phyloP scores from a whole-genome alignment of 2,329 filamentous ascomycete species.

The Pseudofabraea citricarpa region DNA sequence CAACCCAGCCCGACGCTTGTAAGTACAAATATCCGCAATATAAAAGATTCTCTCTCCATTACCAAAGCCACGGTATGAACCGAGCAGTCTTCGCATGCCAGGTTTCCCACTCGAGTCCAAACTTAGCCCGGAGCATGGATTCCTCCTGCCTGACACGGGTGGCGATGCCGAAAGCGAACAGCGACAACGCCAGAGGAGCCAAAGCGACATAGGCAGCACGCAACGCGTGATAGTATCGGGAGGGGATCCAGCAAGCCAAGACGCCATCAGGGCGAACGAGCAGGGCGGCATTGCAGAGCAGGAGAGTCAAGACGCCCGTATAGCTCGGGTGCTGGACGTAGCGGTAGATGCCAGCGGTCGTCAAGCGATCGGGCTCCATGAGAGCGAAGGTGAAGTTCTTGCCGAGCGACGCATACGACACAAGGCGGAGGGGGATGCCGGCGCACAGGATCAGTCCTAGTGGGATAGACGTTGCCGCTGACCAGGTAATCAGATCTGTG shows the following conservation, averaged over 20 bases:
- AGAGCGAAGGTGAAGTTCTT: conserved; percentile 50
- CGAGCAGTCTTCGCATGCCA: conserved; percentile 43
- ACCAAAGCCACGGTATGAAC: conserved; percentile 42
- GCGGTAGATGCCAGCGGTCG: conserved; percentile 74
- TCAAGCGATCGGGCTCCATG: conserved; percentile 56
- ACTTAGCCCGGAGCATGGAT: conserved; percentile 39
- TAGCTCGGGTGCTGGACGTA: conserved; percentile 81
- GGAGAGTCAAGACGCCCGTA: conserved; percentile 36
- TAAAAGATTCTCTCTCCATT: too few relatives aligned
- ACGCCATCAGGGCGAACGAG: conserved; percentile 34
- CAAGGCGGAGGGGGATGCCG: conserved; percentile 29
- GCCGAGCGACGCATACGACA: conserved; percentile 41
- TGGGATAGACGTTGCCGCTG: conserved; percentile 6
- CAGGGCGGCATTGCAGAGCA: conserved; percentile 27
- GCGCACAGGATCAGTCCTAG: conserved; percentile 20
- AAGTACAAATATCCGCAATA: too few relatives aligned
- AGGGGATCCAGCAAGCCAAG: conserved; percentile 34
- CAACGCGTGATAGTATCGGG: conserved; percentile 8
- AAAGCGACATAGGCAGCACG: not conserved
- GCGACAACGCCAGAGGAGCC: conserved; percentile 3
- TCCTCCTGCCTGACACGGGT: conserved; percentile 43
- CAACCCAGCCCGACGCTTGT: too few relatives aligned
- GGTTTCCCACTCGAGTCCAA: conserved; percentile 42
- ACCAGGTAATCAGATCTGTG: conserved; percentile 23
- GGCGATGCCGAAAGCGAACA: conserved; percentile 21